Percentiles rank a stretch among this genome's conserved stretches.
Conservation (phyloP, 305 asterid species). For the Rubia occidens region DNA sequence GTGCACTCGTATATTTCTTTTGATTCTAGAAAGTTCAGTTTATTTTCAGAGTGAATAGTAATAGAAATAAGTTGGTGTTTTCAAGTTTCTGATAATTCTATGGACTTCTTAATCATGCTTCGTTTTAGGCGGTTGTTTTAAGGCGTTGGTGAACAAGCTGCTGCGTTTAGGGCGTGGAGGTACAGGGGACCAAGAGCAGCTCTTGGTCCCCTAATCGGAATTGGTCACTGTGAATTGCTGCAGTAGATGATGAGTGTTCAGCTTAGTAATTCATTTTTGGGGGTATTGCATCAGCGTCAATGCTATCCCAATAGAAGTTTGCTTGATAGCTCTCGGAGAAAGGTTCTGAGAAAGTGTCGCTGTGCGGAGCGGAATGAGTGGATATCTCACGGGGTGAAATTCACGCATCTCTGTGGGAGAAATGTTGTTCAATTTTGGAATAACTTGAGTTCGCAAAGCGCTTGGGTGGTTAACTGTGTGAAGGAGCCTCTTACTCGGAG, state of each 20-base stretch:
- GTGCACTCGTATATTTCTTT: not conserved
- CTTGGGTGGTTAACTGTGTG: conserved; percentile 56
- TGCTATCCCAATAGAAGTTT: conserved; percentile 32
- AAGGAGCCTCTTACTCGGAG: conserved; percentile 56
- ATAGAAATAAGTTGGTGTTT: not conserved
- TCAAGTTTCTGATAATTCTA: not conserved
- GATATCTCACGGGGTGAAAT: conserved; percentile 52
- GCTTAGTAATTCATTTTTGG: conserved; percentile 50
- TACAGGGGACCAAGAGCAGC: conserved; percentile 77
- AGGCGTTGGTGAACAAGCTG: not conserved
- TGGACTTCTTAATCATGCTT: conserved; percentile 3
- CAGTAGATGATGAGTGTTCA: conserved; percentile 42
- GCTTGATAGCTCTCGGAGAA: conserved; percentile 25
- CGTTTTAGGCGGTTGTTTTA: not conserved
- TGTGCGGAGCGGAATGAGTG: conserved; percentile 63
- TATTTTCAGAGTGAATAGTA: not conserved
- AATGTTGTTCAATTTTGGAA: conserved; percentile 59
- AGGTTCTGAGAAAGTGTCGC: conserved; percentile 33
- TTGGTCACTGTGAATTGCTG: conserved; percentile 18
- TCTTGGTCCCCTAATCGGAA: conserved; percentile 75
- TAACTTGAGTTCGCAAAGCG: conserved; percentile 49
- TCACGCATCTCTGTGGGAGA: conserved; percentile 56
- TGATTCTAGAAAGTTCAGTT: not conserved
- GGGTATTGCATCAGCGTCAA: conserved; percentile 38
- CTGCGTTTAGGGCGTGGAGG: conserved; percentile 2